A percentile compares a stretch with the other conserved stretches of the same genome.
Evolutionary conservation across 78 protist species (phyloP).

Genomic region (Dictyostelium purpureum): DNA sequence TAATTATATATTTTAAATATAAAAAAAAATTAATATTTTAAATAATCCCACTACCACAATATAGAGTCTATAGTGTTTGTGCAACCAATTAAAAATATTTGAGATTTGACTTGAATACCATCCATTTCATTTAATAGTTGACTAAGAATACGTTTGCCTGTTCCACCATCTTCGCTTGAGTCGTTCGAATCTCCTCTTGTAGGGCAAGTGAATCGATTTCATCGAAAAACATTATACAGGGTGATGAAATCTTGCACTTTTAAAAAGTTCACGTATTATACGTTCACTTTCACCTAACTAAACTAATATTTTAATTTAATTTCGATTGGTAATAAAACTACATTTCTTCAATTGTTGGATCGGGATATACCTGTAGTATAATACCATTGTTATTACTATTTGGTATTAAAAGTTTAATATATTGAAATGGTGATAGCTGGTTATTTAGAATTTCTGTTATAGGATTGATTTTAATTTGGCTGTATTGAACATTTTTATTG

Average conservation of each 20-base stretch:
- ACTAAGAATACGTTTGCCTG: slow-evolving; percentile 77
- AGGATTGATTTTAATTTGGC: slow-evolving; percentile 16
- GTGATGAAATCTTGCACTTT: slow-evolving; percentile 85
- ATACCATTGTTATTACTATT: background rate
- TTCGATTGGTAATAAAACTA: background rate
- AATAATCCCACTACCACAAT: no score
- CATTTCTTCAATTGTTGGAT: slow-evolving; percentile 11
- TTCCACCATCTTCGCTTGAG: slow-evolving; percentile 35
- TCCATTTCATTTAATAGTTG: slow-evolving; percentile 94
- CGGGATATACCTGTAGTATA: background rate
- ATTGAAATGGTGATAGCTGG: background rate
- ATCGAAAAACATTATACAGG: slow-evolving; percentile 97
- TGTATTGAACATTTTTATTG: background rate
- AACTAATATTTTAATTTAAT: background rate
- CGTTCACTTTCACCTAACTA: slow-evolving; percentile 97
- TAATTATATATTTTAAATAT: no score
- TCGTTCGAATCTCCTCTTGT: slow-evolving; percentile 54
- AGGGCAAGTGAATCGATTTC: slow-evolving; percentile 95
- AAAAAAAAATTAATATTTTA: no score
- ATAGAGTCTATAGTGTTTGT: slow-evolving; percentile 98
- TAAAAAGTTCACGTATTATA: slow-evolving; percentile 90
- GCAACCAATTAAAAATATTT: slow-evolving; percentile 95
- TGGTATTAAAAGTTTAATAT: background rate
- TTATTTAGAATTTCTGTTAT: background rate
- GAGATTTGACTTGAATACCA: slow-evolving; percentile 75